Evolutionary conservation across 169 alveolate genomes (phyloP).

Genomic region (Plasmodium vivax): DNA sequence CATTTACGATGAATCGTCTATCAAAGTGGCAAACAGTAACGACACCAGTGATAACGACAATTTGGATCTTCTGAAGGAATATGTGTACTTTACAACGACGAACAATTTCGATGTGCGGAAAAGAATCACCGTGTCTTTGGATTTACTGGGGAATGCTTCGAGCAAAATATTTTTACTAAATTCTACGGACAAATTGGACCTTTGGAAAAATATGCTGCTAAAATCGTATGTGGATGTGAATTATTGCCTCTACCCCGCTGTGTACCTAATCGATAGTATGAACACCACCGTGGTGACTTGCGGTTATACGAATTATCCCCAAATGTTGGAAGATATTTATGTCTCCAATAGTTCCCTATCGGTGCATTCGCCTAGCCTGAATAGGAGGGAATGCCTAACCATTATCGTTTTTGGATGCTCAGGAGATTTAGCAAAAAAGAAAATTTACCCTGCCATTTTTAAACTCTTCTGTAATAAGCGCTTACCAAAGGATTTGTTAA

Average conservation of each 20-base stretch:
- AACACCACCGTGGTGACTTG: constrained; percentile 59
- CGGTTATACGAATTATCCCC: constrained; percentile 55
- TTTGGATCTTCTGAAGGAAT: constrained; percentile 33
- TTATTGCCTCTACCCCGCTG: constrained; percentile 54
- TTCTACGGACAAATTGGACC: constrained; percentile 76
- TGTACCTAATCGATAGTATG: constrained; percentile 17
- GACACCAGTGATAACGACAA: constrained; percentile 26
- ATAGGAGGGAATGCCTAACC: constrained; percentile 61
- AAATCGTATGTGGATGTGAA: constrained; percentile 38
- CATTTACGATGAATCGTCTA: constrained; percentile 41
- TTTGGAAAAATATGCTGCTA: constrained; percentile 75
- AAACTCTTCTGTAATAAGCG: constrained; percentile 81
- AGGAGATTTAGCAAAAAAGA: constrained; percentile 82
- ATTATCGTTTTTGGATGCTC: constrained; percentile 80
- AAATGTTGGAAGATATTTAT: constrained; percentile 57
- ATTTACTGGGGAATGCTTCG: constrained; percentile 74
- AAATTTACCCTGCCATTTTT: constrained; percentile 82
- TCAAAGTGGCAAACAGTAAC: not conserved
- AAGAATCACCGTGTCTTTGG: constrained; percentile 79
- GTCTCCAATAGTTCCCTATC: constrained; percentile 46
- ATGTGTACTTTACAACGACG: constrained; percentile 68
- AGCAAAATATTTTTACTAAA: constrained; percentile 75
- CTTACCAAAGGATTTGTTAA: constrained; percentile 77
- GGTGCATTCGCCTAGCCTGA: not conserved
- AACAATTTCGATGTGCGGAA: constrained; percentile 77